These are phyloP conservation scores for Pilatotrama ljubarskyi DNA, from an alignment of 768 basidiomycete species.

Conservation along the genomic window DNA sequence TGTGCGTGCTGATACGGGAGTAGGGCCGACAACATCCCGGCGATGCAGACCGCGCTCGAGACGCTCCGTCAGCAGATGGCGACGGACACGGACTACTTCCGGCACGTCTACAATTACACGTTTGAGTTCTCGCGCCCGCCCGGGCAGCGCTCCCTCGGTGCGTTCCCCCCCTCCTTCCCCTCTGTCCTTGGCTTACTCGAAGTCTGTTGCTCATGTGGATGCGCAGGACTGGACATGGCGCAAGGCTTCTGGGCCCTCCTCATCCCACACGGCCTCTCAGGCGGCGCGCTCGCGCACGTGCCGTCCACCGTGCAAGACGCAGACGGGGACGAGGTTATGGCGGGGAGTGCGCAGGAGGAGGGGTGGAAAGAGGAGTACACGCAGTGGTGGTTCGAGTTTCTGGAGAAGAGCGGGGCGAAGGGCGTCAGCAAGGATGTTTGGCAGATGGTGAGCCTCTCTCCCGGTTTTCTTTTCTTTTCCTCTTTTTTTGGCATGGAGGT, in stretches of 20 bases:
- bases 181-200: not conserved
- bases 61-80: slow-evolving; percentile 59
- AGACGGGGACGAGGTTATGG: slow-evolving; percentile 43
- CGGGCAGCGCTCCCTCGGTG: slow-evolving; percentile 80
- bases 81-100: slow-evolving; percentile 70
- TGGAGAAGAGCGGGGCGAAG: slow-evolving; percentile 62
- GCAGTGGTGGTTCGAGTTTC: slow-evolving; percentile 79
- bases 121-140: slow-evolving; percentile 77
- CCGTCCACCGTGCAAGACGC: slow-evolving; percentile 41
- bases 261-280: slow-evolving; percentile 67
- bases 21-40: slow-evolving; percentile 65
- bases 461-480: no score
- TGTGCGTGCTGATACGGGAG: not conserved
- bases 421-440: slow-evolving; percentile 90
- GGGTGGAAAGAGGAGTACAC: slow-evolving; percentile 68
- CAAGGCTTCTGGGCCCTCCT: slow-evolving; percentile 79
- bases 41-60: slow-evolving; percentile 58
- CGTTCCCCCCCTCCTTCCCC: slow-evolving; percentile 26
- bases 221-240: slow-evolving; percentile 65
- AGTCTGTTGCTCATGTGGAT: not conserved
- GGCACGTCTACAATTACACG: slow-evolving; percentile 74
- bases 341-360: slow-evolving; percentile 47
- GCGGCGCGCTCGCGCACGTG: slow-evolving; percentile 59
- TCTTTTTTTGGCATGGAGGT: not conserved
- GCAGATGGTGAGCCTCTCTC: slow-evolving; percentile 64